These are phyloP conservation scores for Vinca minor DNA, from an alignment of 257 asterid genomes.

Conservation along the genomic window DNA sequence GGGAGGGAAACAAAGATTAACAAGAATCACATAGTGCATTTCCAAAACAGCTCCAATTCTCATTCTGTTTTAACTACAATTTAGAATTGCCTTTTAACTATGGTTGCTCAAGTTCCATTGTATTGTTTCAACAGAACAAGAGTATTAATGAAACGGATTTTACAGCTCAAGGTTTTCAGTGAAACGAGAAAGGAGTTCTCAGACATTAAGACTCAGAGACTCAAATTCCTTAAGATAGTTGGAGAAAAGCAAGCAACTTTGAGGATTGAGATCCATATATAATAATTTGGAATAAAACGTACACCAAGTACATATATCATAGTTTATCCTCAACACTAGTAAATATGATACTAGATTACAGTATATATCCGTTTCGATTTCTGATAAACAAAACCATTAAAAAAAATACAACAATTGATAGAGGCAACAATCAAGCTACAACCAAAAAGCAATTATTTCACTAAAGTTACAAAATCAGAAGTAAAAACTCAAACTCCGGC, in stretches of 20 bases:
- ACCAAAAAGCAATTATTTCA: too few species aligned
- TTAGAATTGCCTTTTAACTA: not conserved
- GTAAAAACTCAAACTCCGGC: too few species aligned
- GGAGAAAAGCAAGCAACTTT: not conserved
- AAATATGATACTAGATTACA: not conserved
- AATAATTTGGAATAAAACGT: not conserved
- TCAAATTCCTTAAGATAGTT: not conserved
- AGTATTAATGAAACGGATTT: not conserved
- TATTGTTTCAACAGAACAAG: not conserved
- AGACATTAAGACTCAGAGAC: not conserved
- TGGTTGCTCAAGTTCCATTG: not conserved
- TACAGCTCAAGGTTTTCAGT: not conserved
- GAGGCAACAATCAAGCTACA: too few species aligned
- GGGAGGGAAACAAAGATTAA: not conserved
- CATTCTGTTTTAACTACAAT: not conserved
- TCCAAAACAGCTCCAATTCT: not conserved
- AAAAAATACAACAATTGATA: too few species aligned
- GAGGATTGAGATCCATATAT: not conserved
- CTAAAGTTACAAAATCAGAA: too few species aligned
- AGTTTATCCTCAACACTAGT: not conserved
- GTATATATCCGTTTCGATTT: not conserved
- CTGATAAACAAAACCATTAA: not conserved
- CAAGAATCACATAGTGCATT: not conserved
- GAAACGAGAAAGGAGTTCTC: not conserved
- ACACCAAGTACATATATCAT: not conserved